phyloP scores from a whole-genome alignment of 805 yeast species.

The Teunomyces barrocoloradensis region DNA sequence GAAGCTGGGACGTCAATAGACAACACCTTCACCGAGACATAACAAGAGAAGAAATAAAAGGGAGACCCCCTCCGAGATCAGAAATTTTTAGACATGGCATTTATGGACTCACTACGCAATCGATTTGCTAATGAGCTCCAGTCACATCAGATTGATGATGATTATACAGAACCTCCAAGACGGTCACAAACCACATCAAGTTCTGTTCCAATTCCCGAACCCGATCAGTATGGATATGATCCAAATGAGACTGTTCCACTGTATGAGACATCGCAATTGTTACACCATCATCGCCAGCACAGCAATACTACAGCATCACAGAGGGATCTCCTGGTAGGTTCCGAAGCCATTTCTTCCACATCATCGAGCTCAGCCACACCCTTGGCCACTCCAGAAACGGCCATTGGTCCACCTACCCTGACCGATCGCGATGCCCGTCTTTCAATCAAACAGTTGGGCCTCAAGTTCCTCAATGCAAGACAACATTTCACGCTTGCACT shows the following conservation, averaged over 20 bases:
- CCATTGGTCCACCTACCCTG: not conserved
- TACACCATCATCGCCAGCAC: conserved; percentile 21
- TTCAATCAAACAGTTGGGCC: conserved; percentile 55
- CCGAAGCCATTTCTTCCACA: not conserved
- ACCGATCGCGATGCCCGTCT: conserved; percentile 9
- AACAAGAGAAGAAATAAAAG: not conserved
- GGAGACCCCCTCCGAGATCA: not conserved
- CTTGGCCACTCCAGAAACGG: not conserved
- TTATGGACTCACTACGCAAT: conserved; percentile 24
- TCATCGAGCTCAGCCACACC: conserved; percentile 1
- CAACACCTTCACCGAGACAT: not conserved
- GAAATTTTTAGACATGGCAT: conserved; percentile 13
- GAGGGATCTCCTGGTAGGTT: not conserved
- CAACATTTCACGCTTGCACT: conserved; percentile 74
- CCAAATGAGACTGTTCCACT: conserved; percentile 39
- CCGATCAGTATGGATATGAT: conserved; percentile 13
- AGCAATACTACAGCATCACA: conserved; percentile 1
- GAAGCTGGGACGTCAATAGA: not conserved
- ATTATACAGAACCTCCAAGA: conserved; percentile 21
- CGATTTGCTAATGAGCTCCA: conserved; percentile 25
- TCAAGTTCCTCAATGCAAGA: conserved; percentile 67
- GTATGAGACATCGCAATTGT: conserved; percentile 38
- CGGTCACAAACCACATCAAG: not conserved
- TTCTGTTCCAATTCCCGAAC: not conserved
- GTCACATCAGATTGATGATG: conserved; percentile 33